Evolutionary conservation across 768 basidiomycete species (phyloP).

Genomic region (Russula compacta): DNA sequence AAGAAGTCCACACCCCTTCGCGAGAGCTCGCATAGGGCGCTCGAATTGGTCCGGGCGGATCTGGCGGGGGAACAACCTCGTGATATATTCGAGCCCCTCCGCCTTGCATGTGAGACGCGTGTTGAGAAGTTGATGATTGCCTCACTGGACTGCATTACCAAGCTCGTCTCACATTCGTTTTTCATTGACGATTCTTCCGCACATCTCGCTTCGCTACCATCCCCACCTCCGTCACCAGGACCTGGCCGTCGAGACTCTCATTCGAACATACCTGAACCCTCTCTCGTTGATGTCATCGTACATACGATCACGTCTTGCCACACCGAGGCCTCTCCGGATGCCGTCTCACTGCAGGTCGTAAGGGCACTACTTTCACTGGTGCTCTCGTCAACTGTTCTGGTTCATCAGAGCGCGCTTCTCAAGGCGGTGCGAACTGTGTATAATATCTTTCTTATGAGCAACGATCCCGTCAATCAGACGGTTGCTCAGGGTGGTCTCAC

Average conservation of each 20-base stretch:
- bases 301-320: conserved; percentile 93
- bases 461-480: conserved; percentile 89
- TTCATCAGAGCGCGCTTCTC: conserved; percentile 92
- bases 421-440: conserved; percentile 97
- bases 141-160: conserved; percentile 94
- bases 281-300: conserved; percentile 87
- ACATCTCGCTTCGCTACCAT: conserved; percentile 38
- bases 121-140: conserved; percentile 93
- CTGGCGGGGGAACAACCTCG: conserved; percentile 68
- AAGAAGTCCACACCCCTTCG: conserved; percentile 70
- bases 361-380: conserved; percentile 88
- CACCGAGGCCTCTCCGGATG: conserved; percentile 76
- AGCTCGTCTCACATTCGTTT: conserved; percentile 96
- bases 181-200: conserved; percentile 60
- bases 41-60: conserved; percentile 73
- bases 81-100: conserved; percentile 92
- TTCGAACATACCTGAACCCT: conserved; percentile 44
- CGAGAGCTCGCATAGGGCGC: conserved; percentile 73
- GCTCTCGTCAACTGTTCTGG: conserved; percentile 74
- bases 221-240: conserved; percentile 70
- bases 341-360: conserved; percentile 93
- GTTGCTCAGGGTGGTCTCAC: conserved; percentile 97
- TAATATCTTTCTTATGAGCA: conserved; percentile 90
- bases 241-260: conserved; percentile 35
- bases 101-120: conserved; percentile 91